A percentile compares a stretch with the other conserved stretches of the same genome.
Conservation (phyloP, 345 rosid species). For the Heritiera fomes region DNA sequence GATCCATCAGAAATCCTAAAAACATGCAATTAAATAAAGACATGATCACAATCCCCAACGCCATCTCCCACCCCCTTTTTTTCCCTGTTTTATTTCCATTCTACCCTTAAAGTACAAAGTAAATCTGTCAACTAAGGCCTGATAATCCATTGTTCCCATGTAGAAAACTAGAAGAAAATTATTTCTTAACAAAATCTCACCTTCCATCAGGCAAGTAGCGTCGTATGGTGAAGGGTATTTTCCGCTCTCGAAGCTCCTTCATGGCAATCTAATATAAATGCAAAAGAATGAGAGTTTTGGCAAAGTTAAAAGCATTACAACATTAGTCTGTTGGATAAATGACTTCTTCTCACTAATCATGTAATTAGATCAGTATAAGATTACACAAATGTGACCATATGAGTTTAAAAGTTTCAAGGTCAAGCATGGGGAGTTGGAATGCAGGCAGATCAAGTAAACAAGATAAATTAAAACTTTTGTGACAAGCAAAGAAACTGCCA, state of each 20-base stretch:
- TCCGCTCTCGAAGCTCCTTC: constrained; percentile 86
- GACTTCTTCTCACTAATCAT: constrained; percentile 5
- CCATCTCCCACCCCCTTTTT: neutral
- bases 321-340: neutral
- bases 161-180: neutral
- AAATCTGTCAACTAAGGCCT: neutral
- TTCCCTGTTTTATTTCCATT: neutral
- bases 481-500: neutral
- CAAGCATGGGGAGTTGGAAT: neutral
- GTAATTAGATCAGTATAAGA: neutral
- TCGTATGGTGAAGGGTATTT: constrained; percentile 86
- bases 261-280: constrained; percentile 65
- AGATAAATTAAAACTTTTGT: neutral
- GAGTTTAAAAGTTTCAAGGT: neutral
- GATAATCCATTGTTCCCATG: neutral
- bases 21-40: neutral
- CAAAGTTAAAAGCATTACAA: neutral
- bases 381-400: neutral
- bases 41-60: neutral
- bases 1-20: neutral
- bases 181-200: constrained; percentile 34
- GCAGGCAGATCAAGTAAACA: neutral
- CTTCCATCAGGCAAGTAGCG: constrained; percentile 87
- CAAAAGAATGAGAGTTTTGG: neutral
- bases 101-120: neutral